These are phyloP conservation scores for Epichloe sibirici DNA, from an alignment of 2,329 filamentous ascomycete species.

Conservation along the genomic window DNA sequence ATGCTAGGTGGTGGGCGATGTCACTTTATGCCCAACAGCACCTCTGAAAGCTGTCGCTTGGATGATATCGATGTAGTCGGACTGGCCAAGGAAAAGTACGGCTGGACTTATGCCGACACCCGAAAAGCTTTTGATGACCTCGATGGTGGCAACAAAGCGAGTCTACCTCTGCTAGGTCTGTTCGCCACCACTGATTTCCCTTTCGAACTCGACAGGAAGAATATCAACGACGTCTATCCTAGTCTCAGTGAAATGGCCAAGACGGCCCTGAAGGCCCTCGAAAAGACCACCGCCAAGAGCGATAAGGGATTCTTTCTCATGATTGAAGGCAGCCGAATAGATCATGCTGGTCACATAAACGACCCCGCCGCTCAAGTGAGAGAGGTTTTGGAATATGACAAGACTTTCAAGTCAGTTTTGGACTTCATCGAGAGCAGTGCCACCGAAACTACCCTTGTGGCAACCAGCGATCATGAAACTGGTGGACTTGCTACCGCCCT, in stretches of 20 bases:
- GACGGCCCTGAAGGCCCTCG: slow-evolving; percentile 68
- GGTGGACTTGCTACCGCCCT: slow-evolving; percentile 75
- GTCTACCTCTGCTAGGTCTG: slow-evolving; percentile 76
- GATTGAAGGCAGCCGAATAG: slow-evolving; percentile 94
- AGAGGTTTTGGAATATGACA: slow-evolving; percentile 93
- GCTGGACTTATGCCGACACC: slow-evolving; percentile 67
- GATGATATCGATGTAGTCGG: slow-evolving; percentile 67
- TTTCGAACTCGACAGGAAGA: slow-evolving; percentile 82
- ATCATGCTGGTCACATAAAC: slow-evolving; percentile 83
- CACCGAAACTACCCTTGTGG: slow-evolving; percentile 68
- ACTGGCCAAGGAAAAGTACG: slow-evolving; percentile 60
- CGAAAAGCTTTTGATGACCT: slow-evolving; percentile 66
- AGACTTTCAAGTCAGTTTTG: slow-evolving; percentile 67
- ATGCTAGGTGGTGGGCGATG: slow-evolving; percentile 90
- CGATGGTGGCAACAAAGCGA: slow-evolving; percentile 50
- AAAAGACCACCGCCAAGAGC: slow-evolving; percentile 66
- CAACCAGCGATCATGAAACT: slow-evolving; percentile 93
- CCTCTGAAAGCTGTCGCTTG: slow-evolving; percentile 65
- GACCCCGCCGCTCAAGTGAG: slow-evolving; percentile 76
- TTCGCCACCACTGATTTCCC: slow-evolving; percentile 77
- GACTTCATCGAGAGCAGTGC: slow-evolving; percentile 70
- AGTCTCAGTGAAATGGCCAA: slow-evolving; percentile 84
- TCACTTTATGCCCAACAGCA: slow-evolving; percentile 79
- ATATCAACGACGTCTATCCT: slow-evolving; percentile 69
- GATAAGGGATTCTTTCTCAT: slow-evolving; percentile 97